phyloP scores from a whole-genome alignment of 1,284 basidiomycete species.

The Naganishia cerealis region DNA sequence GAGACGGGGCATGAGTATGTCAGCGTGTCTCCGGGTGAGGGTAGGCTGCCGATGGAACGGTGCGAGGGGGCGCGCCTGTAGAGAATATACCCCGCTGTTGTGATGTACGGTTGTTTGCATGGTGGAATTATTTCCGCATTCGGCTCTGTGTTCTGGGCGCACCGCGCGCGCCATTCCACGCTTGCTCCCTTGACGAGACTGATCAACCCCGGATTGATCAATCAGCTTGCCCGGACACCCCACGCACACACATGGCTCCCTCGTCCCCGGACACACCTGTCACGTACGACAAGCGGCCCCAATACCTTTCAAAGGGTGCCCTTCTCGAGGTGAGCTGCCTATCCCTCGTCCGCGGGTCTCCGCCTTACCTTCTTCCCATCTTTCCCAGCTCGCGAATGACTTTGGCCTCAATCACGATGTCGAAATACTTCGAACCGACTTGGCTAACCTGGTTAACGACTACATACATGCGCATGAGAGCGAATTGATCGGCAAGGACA shows the following conservation, averaged over 20 bases:
- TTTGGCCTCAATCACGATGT: slow-evolving; percentile 16
- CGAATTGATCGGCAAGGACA: slow-evolving; percentile 18
- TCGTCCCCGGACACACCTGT: neutral
- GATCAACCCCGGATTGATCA: too few relatives aligned
- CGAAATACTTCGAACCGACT: slow-evolving; percentile 15
- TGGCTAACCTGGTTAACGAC: slow-evolving; percentile 17
- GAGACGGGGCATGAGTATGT: neutral
- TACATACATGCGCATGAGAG: slow-evolving; percentile 18
- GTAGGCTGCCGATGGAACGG: neutral
- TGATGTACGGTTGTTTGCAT: neutral
- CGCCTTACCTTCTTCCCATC: neutral
- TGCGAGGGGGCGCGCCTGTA: neutral
- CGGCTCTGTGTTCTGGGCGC: neutral
- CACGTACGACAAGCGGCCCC: slow-evolving; percentile 24
- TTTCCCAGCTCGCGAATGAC: slow-evolving; percentile 9
- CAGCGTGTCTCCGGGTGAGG: too few relatives aligned
- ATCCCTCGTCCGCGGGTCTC: neutral
- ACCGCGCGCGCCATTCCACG: too few relatives aligned
- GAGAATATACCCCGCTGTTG: neutral
- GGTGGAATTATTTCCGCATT: neutral
- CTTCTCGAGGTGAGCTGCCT: slow-evolving; percentile 12
- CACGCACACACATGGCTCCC: too few relatives aligned
- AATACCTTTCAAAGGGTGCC: slow-evolving; percentile 21
- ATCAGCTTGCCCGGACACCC: too few relatives aligned
- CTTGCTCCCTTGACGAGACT: too few relatives aligned